Percentiles rank a stretch among this genome's conserved stretches.
Conservation (phyloP, 2,329 filamentous ascomycete species). For the Fusarium oligoseptatum region DNA sequence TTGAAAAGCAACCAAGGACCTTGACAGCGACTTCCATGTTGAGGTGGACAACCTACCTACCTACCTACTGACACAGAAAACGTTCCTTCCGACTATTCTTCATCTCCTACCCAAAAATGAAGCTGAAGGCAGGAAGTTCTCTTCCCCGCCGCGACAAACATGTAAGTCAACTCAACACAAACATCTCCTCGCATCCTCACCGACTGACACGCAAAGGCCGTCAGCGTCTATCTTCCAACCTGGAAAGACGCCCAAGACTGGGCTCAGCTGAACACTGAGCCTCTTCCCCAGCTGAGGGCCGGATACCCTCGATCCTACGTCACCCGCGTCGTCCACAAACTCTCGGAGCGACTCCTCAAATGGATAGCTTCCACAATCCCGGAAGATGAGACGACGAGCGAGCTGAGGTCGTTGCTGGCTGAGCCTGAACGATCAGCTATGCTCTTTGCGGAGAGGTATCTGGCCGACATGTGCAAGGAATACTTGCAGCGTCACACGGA, state of each 20-base stretch:
- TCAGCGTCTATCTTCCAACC: constrained; percentile 49
- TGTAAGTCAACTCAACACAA: constrained; percentile 27
- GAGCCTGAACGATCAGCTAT: constrained; percentile 4
- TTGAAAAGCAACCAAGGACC: too few relatives aligned
- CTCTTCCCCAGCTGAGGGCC: constrained; percentile 40
- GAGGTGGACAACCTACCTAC: neutral
- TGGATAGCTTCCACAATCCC: constrained; percentile 13
- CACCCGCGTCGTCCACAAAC: constrained; percentile 38
- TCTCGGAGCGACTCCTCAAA: constrained; percentile 36
- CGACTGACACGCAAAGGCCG: constrained; percentile 31
- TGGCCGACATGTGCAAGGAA: constrained; percentile 29
- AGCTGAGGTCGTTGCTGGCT: neutral
- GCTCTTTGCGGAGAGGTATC: constrained; percentile 31
- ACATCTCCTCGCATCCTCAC: neutral
- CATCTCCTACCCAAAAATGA: constrained; percentile 7
- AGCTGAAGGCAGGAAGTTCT: constrained; percentile 33
- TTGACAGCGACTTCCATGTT: neutral
- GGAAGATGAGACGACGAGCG: neutral
- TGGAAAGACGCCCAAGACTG: constrained; percentile 46
- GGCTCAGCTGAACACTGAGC: constrained; percentile 37
- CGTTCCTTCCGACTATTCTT: neutral
- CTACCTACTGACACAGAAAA: neutral
- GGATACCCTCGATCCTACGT: constrained; percentile 49
- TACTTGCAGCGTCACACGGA: constrained; percentile 30
- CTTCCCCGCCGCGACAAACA: constrained; percentile 46